These are phyloP conservation scores for Phytomonas francai DNA, from an alignment of 208 protist genomes.

Conservation along the genomic window DNA sequence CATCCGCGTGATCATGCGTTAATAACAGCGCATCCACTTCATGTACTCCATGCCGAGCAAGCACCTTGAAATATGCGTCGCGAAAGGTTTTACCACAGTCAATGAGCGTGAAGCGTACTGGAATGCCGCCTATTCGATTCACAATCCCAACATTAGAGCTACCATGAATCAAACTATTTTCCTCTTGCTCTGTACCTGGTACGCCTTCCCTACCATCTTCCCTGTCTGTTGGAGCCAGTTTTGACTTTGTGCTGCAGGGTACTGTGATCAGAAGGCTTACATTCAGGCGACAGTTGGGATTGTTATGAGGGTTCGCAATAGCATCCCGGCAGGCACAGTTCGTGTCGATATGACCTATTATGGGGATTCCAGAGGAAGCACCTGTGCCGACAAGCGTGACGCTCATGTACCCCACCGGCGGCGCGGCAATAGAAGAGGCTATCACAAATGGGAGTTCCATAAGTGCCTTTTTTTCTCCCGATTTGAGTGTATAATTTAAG, in stretches of 20 bases:
- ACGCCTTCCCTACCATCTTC: background rate
- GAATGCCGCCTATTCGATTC: slow-evolving; percentile 27
- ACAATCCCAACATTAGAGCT: slow-evolving; percentile 15
- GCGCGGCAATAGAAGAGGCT: slow-evolving; percentile 9
- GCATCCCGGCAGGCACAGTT: slow-evolving; percentile 73
- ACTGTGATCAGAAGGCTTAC: slow-evolving; percentile 73
- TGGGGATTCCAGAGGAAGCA: slow-evolving; percentile 75
- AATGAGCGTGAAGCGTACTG: slow-evolving; percentile 58
- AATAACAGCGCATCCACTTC: slow-evolving; percentile 73
- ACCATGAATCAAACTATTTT: slow-evolving; percentile 10
- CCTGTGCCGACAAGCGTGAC: slow-evolving; percentile 71
- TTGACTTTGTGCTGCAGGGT: slow-evolving; percentile 11
- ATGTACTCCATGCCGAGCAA: slow-evolving; percentile 46
- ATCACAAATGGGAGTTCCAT: background rate
- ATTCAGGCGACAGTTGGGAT: slow-evolving; percentile 76
- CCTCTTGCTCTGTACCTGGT: background rate
- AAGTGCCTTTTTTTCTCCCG: background rate
- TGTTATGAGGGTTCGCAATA: slow-evolving; percentile 27
- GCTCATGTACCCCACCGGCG: slow-evolving; percentile 24
- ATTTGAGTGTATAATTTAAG: slow-evolving; percentile 4
- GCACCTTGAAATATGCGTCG: slow-evolving; percentile 80
- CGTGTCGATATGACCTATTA: slow-evolving; percentile 69
- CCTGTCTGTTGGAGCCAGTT: background rate
- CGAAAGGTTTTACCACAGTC: slow-evolving; percentile 90
- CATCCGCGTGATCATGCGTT: slow-evolving; percentile 86